Base-by-base conservation (phyloP, 169 alveolate species). In the Miamiensis avidus region DNA sequence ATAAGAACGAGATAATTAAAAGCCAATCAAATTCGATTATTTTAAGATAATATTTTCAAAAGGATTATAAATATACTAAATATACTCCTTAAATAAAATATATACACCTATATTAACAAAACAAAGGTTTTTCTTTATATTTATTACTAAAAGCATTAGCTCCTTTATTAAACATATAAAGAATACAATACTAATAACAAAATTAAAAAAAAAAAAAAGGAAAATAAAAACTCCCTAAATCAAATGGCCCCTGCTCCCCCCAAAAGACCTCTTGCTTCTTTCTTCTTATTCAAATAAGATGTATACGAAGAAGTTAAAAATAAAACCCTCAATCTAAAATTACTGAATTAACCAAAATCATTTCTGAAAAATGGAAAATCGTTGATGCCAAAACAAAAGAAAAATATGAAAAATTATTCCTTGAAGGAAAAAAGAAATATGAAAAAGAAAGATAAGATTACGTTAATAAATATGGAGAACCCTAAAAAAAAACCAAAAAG, bases 281-380 rank as follows among this genome's bases (percentile, higher is more conserved):
- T 79, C 84, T 79, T 79, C 84, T 65, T 79, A 29, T 79, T 79
- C 84, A 79, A 79, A 72, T 34, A 79, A 79, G 76, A 79, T 72
- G 65, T 34, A 69, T 79, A 79, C 49, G 84, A 79, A 0, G 27
- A 79, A 79, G 74, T 79, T 72, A 79, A 79, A 74, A 79, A 72
- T 31, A 34, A 34, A 79, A 79, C 30, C 84, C 84, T 33, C 28
- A 79, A 0, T 31, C 84, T 27, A 79, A 79, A 74, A 79, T 79
- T 30, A 79, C 84, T 29, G 84, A 49, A 79, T 79, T 79, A 27
- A 79, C 75, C 75, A 34, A 69, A 69, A 79, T 79, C 64, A 79
- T 79, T 72, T 69, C 84, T 64, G 84, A 79, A 34, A 49, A 79
- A 72, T 79, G 84, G 84, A 79, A 65, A 79, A 1, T 0, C 1